Conservation (phyloP, 2,329 filamentous ascomycete genomes). For the Eutypa lata region DNA sequence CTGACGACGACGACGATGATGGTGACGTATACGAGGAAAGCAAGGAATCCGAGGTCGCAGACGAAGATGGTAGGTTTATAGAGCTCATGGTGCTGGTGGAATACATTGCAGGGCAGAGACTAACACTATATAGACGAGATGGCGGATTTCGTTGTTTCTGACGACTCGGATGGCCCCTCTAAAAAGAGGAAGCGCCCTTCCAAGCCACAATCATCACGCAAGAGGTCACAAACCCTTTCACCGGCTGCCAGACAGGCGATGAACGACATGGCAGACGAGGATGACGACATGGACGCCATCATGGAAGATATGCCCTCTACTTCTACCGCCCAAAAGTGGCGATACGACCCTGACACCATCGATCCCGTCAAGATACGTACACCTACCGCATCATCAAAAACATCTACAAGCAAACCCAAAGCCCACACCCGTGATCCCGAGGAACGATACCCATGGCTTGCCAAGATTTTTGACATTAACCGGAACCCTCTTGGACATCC, state of each 20-base stretch:
- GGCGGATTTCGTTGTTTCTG: constrained; percentile 83
- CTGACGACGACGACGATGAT: constrained; percentile 66
- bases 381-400: constrained; percentile 21
- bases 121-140: constrained; percentile 55
- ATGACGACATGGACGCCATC: constrained; percentile 52
- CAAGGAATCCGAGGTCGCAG: constrained; percentile 55
- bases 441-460: constrained; percentile 85
- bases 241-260: constrained; percentile 34
- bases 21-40: constrained; percentile 64
- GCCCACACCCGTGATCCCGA: constrained; percentile 81
- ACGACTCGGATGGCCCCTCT: constrained; percentile 74
- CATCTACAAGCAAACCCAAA: constrained; percentile 54
- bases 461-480: constrained; percentile 80
- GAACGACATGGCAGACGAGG: constrained; percentile 35
- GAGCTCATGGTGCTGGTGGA: neutral
- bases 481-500: constrained; percentile 73
- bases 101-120: neutral
- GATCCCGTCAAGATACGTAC: constrained; percentile 26
- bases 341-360: constrained; percentile 51
- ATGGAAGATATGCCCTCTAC: constrained; percentile 56
- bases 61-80: constrained; percentile 55
- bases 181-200: constrained; percentile 74
- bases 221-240: constrained; percentile 57
- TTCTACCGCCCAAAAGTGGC: constrained; percentile 83
- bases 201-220: constrained; percentile 53